Conservation (phyloP, 2,329 filamentous ascomycete species). For the Pestalotiopsis sp. region DNA sequence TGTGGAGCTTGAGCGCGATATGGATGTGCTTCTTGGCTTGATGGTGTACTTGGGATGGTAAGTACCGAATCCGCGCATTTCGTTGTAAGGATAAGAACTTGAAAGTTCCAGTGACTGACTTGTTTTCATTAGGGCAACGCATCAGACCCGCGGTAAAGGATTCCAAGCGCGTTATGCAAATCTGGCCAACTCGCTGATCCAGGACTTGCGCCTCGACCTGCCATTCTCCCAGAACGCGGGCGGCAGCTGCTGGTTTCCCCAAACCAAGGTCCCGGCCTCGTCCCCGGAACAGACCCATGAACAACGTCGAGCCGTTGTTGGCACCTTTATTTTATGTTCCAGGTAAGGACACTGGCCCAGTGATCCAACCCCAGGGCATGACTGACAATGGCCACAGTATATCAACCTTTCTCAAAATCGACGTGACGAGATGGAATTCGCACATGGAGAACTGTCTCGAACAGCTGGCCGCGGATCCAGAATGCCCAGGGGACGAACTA, state of each 20-base stretch:
- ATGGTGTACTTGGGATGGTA: constrained; percentile 51
- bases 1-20: constrained; percentile 47
- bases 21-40: constrained; percentile 56
- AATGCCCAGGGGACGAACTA: constrained; percentile 52
- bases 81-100: background rate
- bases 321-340: constrained; percentile 14
- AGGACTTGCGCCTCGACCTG: constrained; percentile 48
- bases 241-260: constrained; percentile 12
- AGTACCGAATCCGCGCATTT: constrained; percentile 13
- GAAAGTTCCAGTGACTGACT: constrained; percentile 15
- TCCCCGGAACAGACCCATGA: constrained; percentile 19
- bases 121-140: constrained; percentile 35
- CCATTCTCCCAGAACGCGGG: constrained; percentile 23
- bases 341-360: constrained; percentile 2
- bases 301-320: constrained; percentile 21
- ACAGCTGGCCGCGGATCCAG: constrained; percentile 45
- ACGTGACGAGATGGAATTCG: constrained; percentile 54
- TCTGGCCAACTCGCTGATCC: constrained; percentile 45
- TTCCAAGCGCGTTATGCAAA: constrained; percentile 48
- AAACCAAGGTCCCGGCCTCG: constrained; percentile 4
- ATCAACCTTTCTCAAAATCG: constrained; percentile 26
- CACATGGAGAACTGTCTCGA: constrained; percentile 62
- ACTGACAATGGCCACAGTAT: constrained; percentile 19
- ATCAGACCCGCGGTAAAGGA: constrained; percentile 39
- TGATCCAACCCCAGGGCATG: background rate